Percentiles rank a stretch among this genome's conserved stretches.
Conservation (phyloP, 176 grass and related monocot genomes). For the Neostapfia colusana region DNA sequence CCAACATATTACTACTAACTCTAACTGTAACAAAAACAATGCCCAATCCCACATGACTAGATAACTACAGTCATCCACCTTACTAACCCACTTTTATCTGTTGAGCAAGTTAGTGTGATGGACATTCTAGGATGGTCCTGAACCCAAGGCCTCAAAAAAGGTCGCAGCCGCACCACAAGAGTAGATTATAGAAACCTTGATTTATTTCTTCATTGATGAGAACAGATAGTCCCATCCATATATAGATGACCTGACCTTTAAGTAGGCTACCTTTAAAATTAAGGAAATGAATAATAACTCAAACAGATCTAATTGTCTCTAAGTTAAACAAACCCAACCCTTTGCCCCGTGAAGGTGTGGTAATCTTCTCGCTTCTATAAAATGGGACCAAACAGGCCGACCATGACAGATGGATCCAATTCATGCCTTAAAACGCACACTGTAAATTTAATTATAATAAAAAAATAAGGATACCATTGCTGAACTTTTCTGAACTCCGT, state of each 20-base stretch:
- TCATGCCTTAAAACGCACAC: neutral
- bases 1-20: neutral
- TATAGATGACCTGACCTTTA: neutral
- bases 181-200: neutral
- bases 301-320: neutral
- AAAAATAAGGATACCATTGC: constrained; percentile 59
- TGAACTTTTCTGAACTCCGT: constrained; percentile 88
- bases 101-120: neutral
- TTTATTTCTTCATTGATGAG: neutral
- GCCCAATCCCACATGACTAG: neutral
- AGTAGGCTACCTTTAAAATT: neutral
- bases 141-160: neutral
- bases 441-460: neutral
- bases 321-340: neutral
- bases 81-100: constrained; percentile 12
- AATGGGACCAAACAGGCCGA: neutral
- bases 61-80: neutral
- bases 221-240: neutral
- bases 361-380: neutral
- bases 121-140: no score
- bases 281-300: neutral
- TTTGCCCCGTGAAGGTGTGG: neutral
- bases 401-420: neutral
- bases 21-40: neutral
- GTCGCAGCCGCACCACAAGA: neutral